phyloP scores from a whole-genome alignment of 176 grass and related monocot species.

The Hyparrhenia diplandra region DNA sequence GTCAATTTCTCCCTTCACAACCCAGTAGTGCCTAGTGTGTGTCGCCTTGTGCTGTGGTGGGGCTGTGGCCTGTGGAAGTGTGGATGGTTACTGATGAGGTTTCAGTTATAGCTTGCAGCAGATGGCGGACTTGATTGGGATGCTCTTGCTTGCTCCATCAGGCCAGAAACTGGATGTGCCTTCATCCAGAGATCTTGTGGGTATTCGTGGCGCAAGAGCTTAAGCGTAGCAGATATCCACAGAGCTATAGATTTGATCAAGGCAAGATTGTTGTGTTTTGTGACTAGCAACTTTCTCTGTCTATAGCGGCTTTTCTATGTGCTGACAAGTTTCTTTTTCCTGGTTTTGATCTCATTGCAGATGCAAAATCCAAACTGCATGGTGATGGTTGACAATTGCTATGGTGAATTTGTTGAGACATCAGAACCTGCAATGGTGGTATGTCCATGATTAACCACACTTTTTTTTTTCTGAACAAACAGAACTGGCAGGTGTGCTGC shows the following conservation, averaged over 20 bases:
- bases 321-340: neutral
- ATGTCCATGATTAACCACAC: slow-evolving; percentile 6
- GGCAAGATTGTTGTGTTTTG: slow-evolving; percentile 18
- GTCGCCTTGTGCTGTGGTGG: neutral
- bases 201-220: slow-evolving; percentile 81
- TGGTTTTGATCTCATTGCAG: slow-evolving; percentile 28
- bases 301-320: neutral
- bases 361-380: slow-evolving; percentile 73
- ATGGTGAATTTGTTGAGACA: slow-evolving; percentile 93
- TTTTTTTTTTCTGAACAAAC: too few relatives aligned
- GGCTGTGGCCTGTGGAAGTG: neutral
- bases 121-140: slow-evolving; percentile 80
- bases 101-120: slow-evolving; percentile 64
- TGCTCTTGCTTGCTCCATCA: slow-evolving; percentile 46
- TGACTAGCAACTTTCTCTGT: neutral
- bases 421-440: slow-evolving; percentile 83
- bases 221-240: slow-evolving; percentile 52
- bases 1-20: neutral
- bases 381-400: slow-evolving; percentile 98
- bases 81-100: neutral
- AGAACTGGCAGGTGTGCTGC: too few relatives aligned
- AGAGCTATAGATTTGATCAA: slow-evolving; percentile 72
- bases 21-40: neutral
- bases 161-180: slow-evolving; percentile 63
- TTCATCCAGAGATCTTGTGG: slow-evolving; percentile 93